Conservation (phyloP, 2,329 filamentous ascomycete species). For the Arthrocladium fulminans region DNA sequence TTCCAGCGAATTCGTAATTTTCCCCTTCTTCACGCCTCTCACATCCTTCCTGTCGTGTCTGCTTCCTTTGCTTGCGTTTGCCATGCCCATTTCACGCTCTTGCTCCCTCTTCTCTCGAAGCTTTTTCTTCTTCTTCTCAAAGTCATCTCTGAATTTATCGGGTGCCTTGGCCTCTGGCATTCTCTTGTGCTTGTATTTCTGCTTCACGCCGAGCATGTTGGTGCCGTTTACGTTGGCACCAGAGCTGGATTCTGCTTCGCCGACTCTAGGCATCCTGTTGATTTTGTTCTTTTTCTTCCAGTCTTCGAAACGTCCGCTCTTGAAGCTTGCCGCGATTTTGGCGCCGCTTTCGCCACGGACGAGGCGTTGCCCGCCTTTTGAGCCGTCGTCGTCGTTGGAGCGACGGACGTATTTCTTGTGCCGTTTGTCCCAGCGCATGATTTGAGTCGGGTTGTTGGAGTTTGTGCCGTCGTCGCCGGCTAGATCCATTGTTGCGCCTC, state of each 20-base stretch:
- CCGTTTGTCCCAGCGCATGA: constrained; percentile 95
- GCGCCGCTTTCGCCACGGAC: constrained; percentile 84
- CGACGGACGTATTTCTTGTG: constrained; percentile 87
- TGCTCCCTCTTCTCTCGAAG: constrained; percentile 77
- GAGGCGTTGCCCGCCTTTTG: constrained; percentile 58
- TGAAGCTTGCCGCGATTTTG: constrained; percentile 91
- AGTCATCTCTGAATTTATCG: constrained; percentile 87
- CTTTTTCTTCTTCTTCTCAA: constrained; percentile 79
- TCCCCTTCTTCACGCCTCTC: constrained; percentile 8
- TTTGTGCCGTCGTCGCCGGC: constrained; percentile 77
- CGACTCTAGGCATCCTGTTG: constrained; percentile 66
- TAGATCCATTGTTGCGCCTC: constrained; percentile 83
- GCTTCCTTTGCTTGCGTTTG: constrained; percentile 17
- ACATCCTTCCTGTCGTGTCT: constrained; percentile 8
- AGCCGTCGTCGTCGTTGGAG: constrained; percentile 91
- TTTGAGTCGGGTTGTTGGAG: constrained; percentile 67
- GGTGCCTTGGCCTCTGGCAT: constrained; percentile 86
- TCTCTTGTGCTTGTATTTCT: constrained; percentile 74
- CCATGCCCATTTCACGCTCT: constrained; percentile 23
- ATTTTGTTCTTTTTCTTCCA: constrained; percentile 86
- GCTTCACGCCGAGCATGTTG: constrained; percentile 28
- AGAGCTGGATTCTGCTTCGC: constrained; percentile 60
- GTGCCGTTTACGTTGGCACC: constrained; percentile 20
- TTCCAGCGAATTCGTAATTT: constrained; percentile 54
- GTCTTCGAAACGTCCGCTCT: constrained; percentile 82